phyloP scores from a whole-genome alignment of 2,329 filamentous ascomycete genomes.

The Teratosphaeria destructans region DNA sequence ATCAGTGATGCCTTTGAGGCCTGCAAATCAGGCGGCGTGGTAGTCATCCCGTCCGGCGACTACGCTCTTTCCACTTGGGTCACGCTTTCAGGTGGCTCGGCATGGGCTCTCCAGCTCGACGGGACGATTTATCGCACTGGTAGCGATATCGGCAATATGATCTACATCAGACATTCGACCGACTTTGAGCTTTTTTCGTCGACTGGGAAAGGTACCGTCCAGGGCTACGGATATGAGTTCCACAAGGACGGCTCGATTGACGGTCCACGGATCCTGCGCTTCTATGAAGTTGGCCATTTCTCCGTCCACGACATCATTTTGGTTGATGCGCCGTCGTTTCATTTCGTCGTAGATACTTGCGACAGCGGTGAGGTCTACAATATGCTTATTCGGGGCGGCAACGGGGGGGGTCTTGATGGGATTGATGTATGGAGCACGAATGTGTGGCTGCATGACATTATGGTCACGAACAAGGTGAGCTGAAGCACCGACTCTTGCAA shows the following conservation, averaged over 20 bases:
- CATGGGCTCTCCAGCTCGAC: conserved; percentile 43
- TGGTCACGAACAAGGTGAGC: conserved; percentile 48
- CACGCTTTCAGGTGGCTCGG: conserved; percentile 36
- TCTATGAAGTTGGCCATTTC: conserved; percentile 37
- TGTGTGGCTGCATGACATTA: conserved; percentile 49
- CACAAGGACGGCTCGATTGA: conserved; percentile 30
- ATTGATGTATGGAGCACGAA: conserved; percentile 46
- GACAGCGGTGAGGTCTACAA: conserved; percentile 46
- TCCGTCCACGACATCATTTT: conserved; percentile 41
- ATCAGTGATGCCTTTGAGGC: conserved; percentile 39
- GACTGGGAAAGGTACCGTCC: conserved; percentile 42
- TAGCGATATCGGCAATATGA: conserved; percentile 43
- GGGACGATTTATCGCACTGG: conserved; percentile 45
- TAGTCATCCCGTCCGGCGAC: conserved; percentile 40
- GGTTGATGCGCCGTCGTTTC: conserved; percentile 41
- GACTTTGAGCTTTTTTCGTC: conserved; percentile 47
- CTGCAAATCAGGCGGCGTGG: conserved; percentile 42
- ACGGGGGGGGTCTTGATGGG: conserved; percentile 45
- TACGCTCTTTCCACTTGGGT: conserved; percentile 44
- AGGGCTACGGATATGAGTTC: conserved; percentile 43
- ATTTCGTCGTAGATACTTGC: conserved; percentile 42
- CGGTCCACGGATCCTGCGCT: conserved; percentile 37
- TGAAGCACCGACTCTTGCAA: background rate
- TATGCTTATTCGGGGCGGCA: conserved; percentile 43
- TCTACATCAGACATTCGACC: conserved; percentile 38